A percentile compares a stretch with the other conserved stretches of the same genome.
Conservation (phyloP, 345 rosid genomes). For the Gossypium thurberi region DNA sequence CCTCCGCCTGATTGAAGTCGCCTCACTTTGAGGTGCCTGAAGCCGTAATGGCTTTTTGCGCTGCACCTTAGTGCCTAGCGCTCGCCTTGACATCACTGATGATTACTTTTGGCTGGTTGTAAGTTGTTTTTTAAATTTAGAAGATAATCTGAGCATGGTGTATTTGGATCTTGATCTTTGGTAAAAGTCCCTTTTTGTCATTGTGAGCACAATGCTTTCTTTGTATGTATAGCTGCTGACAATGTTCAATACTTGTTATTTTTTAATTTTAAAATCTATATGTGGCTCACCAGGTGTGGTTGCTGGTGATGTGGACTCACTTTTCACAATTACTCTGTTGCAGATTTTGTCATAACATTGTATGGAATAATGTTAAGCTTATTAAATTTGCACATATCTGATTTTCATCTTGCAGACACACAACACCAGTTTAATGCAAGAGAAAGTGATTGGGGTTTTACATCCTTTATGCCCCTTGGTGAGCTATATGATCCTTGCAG, state of each 20-base stretch:
- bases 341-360: neutral
- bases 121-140: neutral
- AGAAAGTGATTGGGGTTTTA: conserved; percentile 94
- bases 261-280: neutral
- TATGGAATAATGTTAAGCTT: neutral
- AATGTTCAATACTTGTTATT: neutral
- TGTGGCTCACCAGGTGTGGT: neutral
- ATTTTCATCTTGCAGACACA: conserved; percentile 49
- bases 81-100: too few species aligned
- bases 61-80: too few species aligned
- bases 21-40: too few species aligned
- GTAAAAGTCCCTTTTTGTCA: neutral
- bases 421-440: conserved; percentile 88
- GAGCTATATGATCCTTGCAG: conserved; percentile 85
- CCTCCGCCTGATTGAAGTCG: too few species aligned
- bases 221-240: neutral
- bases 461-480: conserved; percentile 84
- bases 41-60: too few species aligned
- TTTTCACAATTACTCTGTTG: neutral
- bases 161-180: neutral
- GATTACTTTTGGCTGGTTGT: neutral
- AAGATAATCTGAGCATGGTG: neutral
- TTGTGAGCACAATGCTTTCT: neutral
- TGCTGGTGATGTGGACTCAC: neutral
- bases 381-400: conserved; percentile 3